phyloP scores from a whole-genome alignment of 352 stramenopile genomes.

The Phytophthora chlamydospora region DNA sequence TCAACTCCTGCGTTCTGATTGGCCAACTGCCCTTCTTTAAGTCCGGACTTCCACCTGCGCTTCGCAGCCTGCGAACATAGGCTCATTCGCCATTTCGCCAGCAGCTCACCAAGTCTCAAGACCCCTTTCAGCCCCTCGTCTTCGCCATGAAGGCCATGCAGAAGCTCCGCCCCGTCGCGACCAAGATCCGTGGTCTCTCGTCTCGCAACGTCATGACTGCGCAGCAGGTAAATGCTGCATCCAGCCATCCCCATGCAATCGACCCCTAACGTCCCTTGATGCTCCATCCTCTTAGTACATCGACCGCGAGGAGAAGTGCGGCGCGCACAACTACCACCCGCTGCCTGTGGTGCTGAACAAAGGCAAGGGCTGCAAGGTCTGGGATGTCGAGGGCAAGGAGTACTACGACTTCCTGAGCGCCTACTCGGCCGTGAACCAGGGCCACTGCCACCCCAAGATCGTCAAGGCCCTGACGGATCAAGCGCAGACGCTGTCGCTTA shows the following conservation, averaged over 20 bases:
- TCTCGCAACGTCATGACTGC: slow-evolving; percentile 47
- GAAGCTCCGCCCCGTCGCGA: slow-evolving; percentile 16
- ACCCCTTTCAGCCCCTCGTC: not conserved
- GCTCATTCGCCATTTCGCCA: slow-evolving; percentile 34
- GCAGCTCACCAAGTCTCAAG: slow-evolving; percentile 11
- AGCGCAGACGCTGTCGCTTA: slow-evolving; percentile 95
- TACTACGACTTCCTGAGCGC: slow-evolving; percentile 99
- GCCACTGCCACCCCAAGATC: slow-evolving; percentile 99
- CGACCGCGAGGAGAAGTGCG: slow-evolving; percentile 91
- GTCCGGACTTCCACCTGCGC: slow-evolving; percentile 1
- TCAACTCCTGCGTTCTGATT: not conserved
- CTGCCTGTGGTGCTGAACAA: slow-evolving; percentile 96
- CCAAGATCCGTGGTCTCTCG: slow-evolving; percentile 20
- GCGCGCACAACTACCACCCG: slow-evolving; percentile 99
- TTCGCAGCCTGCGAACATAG: slow-evolving; percentile 6
- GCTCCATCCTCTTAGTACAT: slow-evolving; percentile 59
- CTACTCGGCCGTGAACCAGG: slow-evolving; percentile 93
- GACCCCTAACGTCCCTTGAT: not conserved
- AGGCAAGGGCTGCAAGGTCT: slow-evolving; percentile 95
- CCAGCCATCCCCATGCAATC: slow-evolving; percentile 1
- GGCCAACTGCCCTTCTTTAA: slow-evolving; percentile 9
- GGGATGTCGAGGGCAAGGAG: slow-evolving; percentile 96
- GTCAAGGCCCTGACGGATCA: slow-evolving; percentile 94
- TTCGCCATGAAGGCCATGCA: slow-evolving; percentile 27
- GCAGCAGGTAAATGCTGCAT: slow-evolving; percentile 41